Evolutionary conservation across 1,284 basidiomycete species (phyloP), one percentile per base, ranked within the genome.

Genomic region (Porodaedalea pini): DNA sequence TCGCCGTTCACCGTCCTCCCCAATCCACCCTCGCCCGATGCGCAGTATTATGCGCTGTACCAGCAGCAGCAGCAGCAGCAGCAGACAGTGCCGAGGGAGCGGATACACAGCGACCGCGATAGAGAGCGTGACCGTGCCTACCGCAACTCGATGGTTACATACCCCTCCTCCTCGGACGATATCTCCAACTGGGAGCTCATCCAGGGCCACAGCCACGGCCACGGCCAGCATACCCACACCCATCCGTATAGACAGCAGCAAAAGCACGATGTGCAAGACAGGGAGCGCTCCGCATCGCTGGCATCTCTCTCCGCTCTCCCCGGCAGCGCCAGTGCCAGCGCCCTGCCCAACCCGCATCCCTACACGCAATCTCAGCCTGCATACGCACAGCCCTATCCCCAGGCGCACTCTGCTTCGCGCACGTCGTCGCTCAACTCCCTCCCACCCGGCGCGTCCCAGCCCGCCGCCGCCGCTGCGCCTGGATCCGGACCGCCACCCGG

Each of bases 401-500:
- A 51, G n/a, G 40, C 49, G 32, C 8, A 49, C 21, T 21, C 57
- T 11, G 10, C 51, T 29, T 52, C 54, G 27, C 49, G 54, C 15
- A 32, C 54, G 15, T 57, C 58, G 2, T 56, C 54, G 3, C 47
- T 59, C 31, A 54, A 54, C 37, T 59, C 57, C 4, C 54, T 59
- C 11, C 58, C 54, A 1, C 56, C 56, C 23, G 49, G 49, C 21
- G 37, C 51, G 8, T 43, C 39, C 6, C 51, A 53, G 23, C 39
- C 51, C 15, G 19, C 34, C 34, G 34, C 17, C 45, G 53, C 31
- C 41, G 15, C 23, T 37, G 8, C 7, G 23, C 2, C 32, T 37
- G 31, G 17, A 29, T 4, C 23, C 5, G 15, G 10, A 11, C 25
- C 25, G 6, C 53, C 43, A 17, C 53, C 40, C 21, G 29, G 40